Base-by-base conservation (phyloP, 108 stramenopile species). In the Stephanodiscus minutulus region DNA sequence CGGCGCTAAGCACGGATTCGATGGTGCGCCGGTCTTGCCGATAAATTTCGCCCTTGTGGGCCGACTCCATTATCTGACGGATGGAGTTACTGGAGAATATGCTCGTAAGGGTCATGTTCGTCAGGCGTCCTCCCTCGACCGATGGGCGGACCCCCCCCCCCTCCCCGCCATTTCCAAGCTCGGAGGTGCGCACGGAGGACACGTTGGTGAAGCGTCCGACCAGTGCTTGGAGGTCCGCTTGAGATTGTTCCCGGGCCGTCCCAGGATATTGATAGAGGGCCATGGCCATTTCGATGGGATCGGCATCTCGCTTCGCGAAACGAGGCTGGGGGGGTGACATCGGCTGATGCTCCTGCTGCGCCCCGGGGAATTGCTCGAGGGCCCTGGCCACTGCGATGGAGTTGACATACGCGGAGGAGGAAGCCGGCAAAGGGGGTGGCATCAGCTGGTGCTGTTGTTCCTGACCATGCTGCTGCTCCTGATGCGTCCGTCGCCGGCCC, bases 311-410 rank as follows among this genome's bases (percentile, higher is more conserved):
- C 2, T 33, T 33, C 31, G 31, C 31, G 31, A 33, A 33, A 2
- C 31, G 3, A 4, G 2, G 2, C 31, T 33, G 2, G 31, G 31
- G 31, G 31, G 31, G 31, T 5, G 31, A 5, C 31, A 33, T 33
- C 31, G 5, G 31, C 31, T 33, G 31, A 5, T 33, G 31, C 3
- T 33, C 5, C 31, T 33, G 31, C 47, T 48, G 47, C 47, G 33
- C 36, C 31, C 5, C 31, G 31, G 31, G 53, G 43, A 68, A 68
- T 33, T 68, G 67, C 18, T 57, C 67, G 10, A 68, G 11, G 8
- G 55, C 55, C 67, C 36, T 68, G 20, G 67, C 67, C 67, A 68
- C 57, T 0, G 67, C 67, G 39, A 37, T 21, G 37, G 44, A 15
- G 44, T 33, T 41, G 39, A 1, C 39, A 8, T 39, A 11, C 9